Evolutionary conservation across 345 rosid genomes (phyloP).

Genomic region (Corchorus olitorius): DNA sequence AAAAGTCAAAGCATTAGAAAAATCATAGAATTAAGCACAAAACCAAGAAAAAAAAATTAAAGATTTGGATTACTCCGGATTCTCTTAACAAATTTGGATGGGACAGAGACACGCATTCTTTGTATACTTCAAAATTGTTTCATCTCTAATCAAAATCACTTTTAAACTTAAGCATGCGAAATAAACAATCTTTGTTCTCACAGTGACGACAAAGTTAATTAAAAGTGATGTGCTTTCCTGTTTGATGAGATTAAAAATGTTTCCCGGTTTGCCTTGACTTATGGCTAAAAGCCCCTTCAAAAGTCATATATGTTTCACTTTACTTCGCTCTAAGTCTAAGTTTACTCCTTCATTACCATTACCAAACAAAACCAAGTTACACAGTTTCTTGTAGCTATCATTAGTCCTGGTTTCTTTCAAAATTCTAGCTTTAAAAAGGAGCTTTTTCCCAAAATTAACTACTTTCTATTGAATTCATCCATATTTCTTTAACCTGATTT

Average conservation of each 20-base stretch:
- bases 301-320: not conserved
- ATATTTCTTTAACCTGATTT: not conserved
- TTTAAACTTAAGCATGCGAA: not conserved
- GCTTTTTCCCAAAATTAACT: not conserved
- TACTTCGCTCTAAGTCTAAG: not conserved
- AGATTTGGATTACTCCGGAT: not conserved
- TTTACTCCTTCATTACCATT: not conserved
- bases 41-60: not conserved
- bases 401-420: not conserved
- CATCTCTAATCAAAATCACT: conserved; percentile 12
- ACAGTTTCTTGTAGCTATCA: not conserved
- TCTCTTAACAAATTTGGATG: not conserved
- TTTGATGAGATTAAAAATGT: not conserved
- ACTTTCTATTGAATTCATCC: not conserved
- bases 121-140: conserved; percentile 4
- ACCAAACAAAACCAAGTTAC: not conserved
- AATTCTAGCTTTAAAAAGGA: not conserved
- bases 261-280: not conserved
- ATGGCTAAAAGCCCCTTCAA: conserved; percentile 1
- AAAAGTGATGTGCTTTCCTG: conserved; percentile 11
- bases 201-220: not conserved
- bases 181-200: not conserved
- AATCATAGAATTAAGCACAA: not conserved
- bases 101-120: not conserved
- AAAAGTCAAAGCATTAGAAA: not conserved